Evolutionary conservation across 495 filamentous ascomycete species (phyloP).

Genomic region (Apodospora peruviana): DNA sequence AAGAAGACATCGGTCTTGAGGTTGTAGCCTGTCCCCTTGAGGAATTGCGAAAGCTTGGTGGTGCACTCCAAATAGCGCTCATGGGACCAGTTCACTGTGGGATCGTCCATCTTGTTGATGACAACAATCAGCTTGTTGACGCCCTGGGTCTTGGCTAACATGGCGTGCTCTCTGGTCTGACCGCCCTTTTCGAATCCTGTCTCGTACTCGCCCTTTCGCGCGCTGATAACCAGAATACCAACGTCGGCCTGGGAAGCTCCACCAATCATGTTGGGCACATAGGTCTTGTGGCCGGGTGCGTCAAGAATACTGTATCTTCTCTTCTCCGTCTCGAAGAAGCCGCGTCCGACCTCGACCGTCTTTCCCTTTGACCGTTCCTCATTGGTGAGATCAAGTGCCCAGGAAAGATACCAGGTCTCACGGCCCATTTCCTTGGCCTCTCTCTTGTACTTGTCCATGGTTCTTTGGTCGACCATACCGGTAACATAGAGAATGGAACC

Average conservation of each 20-base stretch:
- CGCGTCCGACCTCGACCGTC: constrained; percentile 94
- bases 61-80: constrained; percentile 89
- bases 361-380: constrained; percentile 97
- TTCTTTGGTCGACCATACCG: constrained; percentile 98
- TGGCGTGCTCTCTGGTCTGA: constrained; percentile 94
- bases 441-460: constrained; percentile 94
- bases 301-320: constrained; percentile 89
- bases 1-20: constrained; percentile 83
- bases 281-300: constrained; percentile 94
- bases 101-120: constrained; percentile 99
- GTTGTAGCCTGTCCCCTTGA: constrained; percentile 89
- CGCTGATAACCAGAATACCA: constrained; percentile 91
- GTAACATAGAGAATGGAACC: constrained; percentile 87
- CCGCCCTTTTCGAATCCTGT: constrained; percentile 99
- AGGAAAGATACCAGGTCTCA: constrained; percentile 97
- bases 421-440: constrained; percentile 94
- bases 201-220: constrained; percentile 98
- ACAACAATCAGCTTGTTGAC: constrained; percentile 90
- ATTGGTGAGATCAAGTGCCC: constrained; percentile 93
- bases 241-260: constrained; percentile 93
- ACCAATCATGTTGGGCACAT: constrained; percentile 93
- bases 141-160: constrained; percentile 96
- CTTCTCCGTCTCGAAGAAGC: constrained; percentile 92
- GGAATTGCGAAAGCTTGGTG: constrained; percentile 77
- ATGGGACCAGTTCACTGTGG: constrained; percentile 91